Conservation (phyloP, 352 stramenopile genomes). For the Phytophthora podocarpi region DNA sequence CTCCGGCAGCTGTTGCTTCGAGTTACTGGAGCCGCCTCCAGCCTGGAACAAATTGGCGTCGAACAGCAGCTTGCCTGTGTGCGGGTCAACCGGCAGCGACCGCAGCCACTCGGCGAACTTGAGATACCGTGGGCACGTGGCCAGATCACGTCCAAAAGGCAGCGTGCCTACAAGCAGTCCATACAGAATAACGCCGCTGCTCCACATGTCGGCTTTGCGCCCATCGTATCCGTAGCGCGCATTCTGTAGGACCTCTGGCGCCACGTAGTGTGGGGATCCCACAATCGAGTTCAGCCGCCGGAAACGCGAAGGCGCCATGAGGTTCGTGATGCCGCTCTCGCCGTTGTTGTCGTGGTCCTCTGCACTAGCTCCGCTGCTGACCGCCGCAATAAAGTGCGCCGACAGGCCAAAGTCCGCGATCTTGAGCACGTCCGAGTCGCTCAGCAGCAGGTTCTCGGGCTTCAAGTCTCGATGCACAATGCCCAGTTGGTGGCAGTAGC, state of each 20-base stretch:
- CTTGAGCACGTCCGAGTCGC: slow-evolving; percentile 91
- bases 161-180: slow-evolving; percentile 92
- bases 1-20: slow-evolving; percentile 28
- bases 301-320: slow-evolving; percentile 57
- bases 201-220: slow-evolving; percentile 94
- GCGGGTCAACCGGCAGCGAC: slow-evolving; percentile 58
- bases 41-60: slow-evolving; percentile 57
- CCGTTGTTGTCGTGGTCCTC: slow-evolving; percentile 42
- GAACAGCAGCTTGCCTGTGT: slow-evolving; percentile 72
- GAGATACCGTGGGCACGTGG: slow-evolving; percentile 93
- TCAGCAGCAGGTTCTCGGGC: slow-evolving; percentile 96
- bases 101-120: slow-evolving; percentile 95
- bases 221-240: slow-evolving; percentile 91
- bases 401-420: slow-evolving; percentile 96
- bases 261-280: slow-evolving; percentile 96
- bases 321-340: slow-evolving; percentile 21
- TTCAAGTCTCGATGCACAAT: slow-evolving; percentile 97
- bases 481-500: slow-evolving; percentile 91
- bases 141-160: slow-evolving; percentile 95
- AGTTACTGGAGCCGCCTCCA: slow-evolving; percentile 2
- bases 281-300: slow-evolving; percentile 95
- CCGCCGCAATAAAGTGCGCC: slow-evolving; percentile 88
- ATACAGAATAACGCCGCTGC: slow-evolving; percentile 93
- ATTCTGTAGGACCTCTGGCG: slow-evolving; percentile 94
- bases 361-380: slow-evolving; percentile 60